phyloP scores from a whole-genome alignment of 495 filamentous ascomycete species.

The Mytilinidion resinicola region DNA sequence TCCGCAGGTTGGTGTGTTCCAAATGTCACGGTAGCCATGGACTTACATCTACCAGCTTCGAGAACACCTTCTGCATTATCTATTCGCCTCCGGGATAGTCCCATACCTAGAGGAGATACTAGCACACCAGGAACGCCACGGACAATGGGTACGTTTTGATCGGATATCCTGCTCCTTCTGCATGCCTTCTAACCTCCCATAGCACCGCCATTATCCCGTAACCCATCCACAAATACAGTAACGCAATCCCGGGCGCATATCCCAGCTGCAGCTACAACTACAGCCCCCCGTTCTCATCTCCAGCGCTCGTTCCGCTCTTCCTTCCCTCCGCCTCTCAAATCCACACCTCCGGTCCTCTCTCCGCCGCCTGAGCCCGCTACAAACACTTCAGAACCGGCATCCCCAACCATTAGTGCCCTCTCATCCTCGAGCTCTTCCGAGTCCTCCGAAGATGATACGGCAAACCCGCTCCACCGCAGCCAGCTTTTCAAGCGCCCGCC shows the following conservation, averaged over 20 bases:
- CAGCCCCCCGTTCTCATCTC: slow-evolving; percentile 1
- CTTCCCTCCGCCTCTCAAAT: slow-evolving; percentile 11
- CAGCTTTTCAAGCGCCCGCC: slow-evolving; percentile 26
- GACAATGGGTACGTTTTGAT: slow-evolving; percentile 27
- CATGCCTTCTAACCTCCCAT: slow-evolving; percentile 20
- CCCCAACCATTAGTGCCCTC: slow-evolving; percentile 20
- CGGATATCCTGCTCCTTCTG: neutral
- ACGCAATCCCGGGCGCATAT: slow-evolving; percentile 33
- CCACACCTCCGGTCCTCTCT: slow-evolving; percentile 6
- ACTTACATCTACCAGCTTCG: slow-evolving; percentile 39
- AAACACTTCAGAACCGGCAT: neutral
- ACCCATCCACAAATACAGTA: slow-evolving; percentile 41
- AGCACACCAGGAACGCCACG: slow-evolving; percentile 36
- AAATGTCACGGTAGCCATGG: neutral
- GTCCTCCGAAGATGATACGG: slow-evolving; percentile 30
- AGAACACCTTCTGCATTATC: slow-evolving; percentile 56
- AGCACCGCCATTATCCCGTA: slow-evolving; percentile 38
- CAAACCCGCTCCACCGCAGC: slow-evolving; percentile 14
- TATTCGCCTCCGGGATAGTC: slow-evolving; percentile 55
- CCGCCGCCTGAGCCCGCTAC: slow-evolving; percentile 28
- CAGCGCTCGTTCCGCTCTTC: slow-evolving; percentile 21
- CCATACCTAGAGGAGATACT: slow-evolving; percentile 45
- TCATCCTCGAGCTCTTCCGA: slow-evolving; percentile 43
- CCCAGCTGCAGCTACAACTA: neutral
- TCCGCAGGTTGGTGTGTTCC: slow-evolving; percentile 25